Evolutionary conservation across 192 early-diverging fungal species (phyloP).

Genomic region (Linnemannia exigua): DNA sequence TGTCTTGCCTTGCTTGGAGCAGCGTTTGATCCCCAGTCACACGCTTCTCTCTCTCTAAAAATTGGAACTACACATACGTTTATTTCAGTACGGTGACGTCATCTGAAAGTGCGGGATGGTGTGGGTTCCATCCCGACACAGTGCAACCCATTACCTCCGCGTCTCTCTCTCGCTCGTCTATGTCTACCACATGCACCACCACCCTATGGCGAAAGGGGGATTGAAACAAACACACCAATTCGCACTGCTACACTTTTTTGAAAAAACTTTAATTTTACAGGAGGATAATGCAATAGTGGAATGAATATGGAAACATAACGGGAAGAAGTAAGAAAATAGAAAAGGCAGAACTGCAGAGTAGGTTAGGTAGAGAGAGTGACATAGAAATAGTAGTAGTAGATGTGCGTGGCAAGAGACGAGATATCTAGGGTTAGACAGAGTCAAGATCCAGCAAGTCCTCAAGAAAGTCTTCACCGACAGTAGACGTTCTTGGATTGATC

Average conservation of each 20-base stretch:
- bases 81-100: too few species aligned
- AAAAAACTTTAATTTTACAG: not conserved
- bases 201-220: not conserved
- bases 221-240: not conserved
- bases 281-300: not conserved
- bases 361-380: too few species aligned
- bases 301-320: not conserved
- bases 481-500: slow-evolving; percentile 24
- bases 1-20: not conserved
- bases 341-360: not conserved
- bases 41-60: too few species aligned
- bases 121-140: too few species aligned
- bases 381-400: not conserved
- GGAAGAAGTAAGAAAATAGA: not conserved
- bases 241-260: not conserved
- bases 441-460: slow-evolving; percentile 21
- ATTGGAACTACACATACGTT: too few species aligned
- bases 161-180: too few species aligned
- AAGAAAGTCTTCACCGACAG: slow-evolving; percentile 33
- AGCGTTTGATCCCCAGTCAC: not conserved
- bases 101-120: too few species aligned
- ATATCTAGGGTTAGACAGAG: not conserved
- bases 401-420: not conserved
- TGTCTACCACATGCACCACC: too few species aligned
- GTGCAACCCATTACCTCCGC: too few species aligned